Evolutionary conservation across 306 rosid species (phyloP).

Genomic region (Acacia confusa): DNA sequence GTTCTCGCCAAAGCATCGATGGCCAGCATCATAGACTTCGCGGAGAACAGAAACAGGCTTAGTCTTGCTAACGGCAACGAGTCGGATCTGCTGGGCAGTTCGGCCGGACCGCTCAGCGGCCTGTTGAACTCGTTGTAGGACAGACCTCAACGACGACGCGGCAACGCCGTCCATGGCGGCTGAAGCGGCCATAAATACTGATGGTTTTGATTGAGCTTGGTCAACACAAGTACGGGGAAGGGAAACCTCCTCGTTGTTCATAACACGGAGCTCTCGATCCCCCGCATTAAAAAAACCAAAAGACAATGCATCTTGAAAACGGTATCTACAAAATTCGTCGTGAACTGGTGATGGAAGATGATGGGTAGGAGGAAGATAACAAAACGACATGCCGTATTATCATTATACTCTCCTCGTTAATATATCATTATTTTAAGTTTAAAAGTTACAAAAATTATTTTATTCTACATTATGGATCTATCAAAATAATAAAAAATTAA

Average conservation of each 20-base stretch:
- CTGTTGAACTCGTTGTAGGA: constrained; percentile 54
- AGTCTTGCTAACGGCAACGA: constrained; percentile 90
- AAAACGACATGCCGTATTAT: background rate
- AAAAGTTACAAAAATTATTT: too few species aligned
- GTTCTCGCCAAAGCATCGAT: constrained; percentile 87
- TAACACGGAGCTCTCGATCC: background rate
- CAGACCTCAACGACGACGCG: constrained; percentile 54
- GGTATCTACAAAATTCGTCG: background rate
- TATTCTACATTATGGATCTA: background rate
- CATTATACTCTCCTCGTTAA: background rate
- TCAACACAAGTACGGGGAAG: background rate
- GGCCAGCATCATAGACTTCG: constrained; percentile 87
- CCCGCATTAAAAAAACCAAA: background rate
- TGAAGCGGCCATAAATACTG: constrained; percentile 23
- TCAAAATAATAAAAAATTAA: too few species aligned
- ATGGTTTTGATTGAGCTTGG: background rate
- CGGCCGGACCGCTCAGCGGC: constrained; percentile 70
- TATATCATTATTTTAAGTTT: too few species aligned
- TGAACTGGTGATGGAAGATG: background rate
- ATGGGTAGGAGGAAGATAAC: background rate
- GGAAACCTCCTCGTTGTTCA: background rate
- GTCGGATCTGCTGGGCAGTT: constrained; percentile 48
- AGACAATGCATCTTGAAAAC: background rate
- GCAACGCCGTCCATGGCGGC: constrained; percentile 22
- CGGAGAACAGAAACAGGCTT: constrained; percentile 64